Evolutionary conservation across 2,329 filamentous ascomycete species (phyloP).

Genomic region (Xylariaceae sp.): DNA sequence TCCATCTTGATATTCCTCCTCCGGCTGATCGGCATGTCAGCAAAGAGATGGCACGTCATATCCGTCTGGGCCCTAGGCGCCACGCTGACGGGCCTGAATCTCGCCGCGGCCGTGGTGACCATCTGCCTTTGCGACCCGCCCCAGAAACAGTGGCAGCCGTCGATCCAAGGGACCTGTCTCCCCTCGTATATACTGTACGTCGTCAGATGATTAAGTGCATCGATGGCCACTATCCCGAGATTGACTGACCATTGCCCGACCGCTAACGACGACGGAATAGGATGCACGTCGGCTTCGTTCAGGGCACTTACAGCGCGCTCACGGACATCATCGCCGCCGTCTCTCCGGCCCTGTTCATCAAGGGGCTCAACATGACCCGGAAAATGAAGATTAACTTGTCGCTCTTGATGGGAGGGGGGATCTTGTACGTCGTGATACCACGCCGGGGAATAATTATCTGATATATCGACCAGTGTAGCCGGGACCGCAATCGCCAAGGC

Average conservation of each 20-base stretch:
- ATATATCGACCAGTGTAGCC: slow-evolving; percentile 4
- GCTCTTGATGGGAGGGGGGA: slow-evolving; percentile 11
- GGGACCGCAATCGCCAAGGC: slow-evolving; percentile 11
- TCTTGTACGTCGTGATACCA: slow-evolving; percentile 6
- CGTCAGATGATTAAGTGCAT: not conserved
- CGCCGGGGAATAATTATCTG: not conserved
- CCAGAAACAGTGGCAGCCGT: slow-evolving; percentile 12
- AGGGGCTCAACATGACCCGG: slow-evolving; percentile 7
- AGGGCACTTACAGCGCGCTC: slow-evolving; percentile 12
- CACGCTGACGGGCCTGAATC: slow-evolving; percentile 2
- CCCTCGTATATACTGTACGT: slow-evolving; percentile 4
- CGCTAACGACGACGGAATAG: not conserved
- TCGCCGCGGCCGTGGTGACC: slow-evolving; percentile 5
- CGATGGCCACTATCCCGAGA: not conserved
- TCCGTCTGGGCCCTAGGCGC: slow-evolving; percentile 7
- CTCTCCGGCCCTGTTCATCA: slow-evolving; percentile 10
- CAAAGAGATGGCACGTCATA: slow-evolving; percentile 7
- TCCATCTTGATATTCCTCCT: slow-evolving; percentile 11
- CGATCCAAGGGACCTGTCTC: slow-evolving; percentile 5
- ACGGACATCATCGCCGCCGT: slow-evolving; percentile 10
- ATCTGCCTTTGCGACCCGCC: slow-evolving; percentile 12
- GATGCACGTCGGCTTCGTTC: slow-evolving; percentile 3
- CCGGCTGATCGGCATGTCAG: slow-evolving; percentile 11
- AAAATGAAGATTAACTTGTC: slow-evolving; percentile 11
- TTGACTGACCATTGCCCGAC: not conserved